Percentiles rank a stretch among this genome's conserved stretches.
Conservation (phyloP, 169 alveolate species). For the Eimeria maxima region DNA sequence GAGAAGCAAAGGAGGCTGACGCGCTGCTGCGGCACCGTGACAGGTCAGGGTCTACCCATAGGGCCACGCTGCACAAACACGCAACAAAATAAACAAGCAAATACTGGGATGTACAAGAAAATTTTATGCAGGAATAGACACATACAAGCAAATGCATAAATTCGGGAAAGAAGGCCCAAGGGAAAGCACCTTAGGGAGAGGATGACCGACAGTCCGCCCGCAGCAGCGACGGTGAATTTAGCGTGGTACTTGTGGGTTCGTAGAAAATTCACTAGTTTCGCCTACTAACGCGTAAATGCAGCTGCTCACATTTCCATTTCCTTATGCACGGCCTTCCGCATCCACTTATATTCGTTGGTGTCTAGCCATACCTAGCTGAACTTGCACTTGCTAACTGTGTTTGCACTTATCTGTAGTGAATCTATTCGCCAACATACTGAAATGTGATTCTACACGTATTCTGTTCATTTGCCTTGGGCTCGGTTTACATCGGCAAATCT, state of each 20-base stretch:
- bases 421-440: background rate
- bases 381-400: background rate
- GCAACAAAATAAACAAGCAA: background rate
- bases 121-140: background rate
- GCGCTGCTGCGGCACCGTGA: conserved; percentile 64
- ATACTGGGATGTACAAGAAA: background rate
- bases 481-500: background rate
- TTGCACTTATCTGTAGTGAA: background rate
- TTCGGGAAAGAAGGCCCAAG: background rate
- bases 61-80: conserved; percentile 43
- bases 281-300: background rate
- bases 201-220: background rate
- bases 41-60: conserved; percentile 56
- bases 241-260: background rate
- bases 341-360: background rate
- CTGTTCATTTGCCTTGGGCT: background rate
- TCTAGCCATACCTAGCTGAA: background rate
- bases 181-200: background rate
- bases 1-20: conserved; percentile 29
- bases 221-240: background rate
- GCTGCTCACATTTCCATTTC: background rate
- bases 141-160: background rate
- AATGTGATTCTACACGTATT: background rate
- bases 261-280: background rate
- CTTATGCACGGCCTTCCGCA: background rate